phyloP scores from a whole-genome alignment of 2,329 filamentous ascomycete genomes.

The Zasmidium angulare region DNA sequence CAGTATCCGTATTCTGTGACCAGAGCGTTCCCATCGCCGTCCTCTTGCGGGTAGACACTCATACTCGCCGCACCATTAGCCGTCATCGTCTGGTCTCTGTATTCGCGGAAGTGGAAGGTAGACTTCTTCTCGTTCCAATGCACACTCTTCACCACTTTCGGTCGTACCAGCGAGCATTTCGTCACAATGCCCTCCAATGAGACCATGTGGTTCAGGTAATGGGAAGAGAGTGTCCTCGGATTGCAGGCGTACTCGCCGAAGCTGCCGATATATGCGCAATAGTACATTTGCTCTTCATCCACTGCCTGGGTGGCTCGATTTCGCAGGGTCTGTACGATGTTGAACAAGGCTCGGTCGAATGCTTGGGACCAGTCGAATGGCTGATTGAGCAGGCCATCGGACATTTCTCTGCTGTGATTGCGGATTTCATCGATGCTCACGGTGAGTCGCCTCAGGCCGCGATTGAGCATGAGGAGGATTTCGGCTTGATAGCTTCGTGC shows the following conservation, averaged over 20 bases:
- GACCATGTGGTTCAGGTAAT: slow-evolving; percentile 93
- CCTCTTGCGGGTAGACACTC: slow-evolving; percentile 91
- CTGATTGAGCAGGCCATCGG: slow-evolving; percentile 73
- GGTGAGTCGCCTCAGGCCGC: slow-evolving; percentile 58
- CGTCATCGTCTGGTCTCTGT: slow-evolving; percentile 96
- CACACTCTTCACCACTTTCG: slow-evolving; percentile 97
- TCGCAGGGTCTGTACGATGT: slow-evolving; percentile 78
- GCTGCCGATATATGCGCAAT: slow-evolving; percentile 94
- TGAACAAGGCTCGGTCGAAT: slow-evolving; percentile 87
- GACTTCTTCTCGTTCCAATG: slow-evolving; percentile 89
- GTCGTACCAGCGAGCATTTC: slow-evolving; percentile 88
- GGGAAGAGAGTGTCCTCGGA: slow-evolving; percentile 84
- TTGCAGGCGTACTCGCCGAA: slow-evolving; percentile 96
- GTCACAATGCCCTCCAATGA: slow-evolving; percentile 97
- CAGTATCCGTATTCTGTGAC: slow-evolving; percentile 95
- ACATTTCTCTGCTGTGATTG: slow-evolving; percentile 79
- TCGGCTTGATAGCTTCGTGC: slow-evolving; percentile 81
- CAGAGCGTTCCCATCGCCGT: slow-evolving; percentile 88
- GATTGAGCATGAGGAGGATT: slow-evolving; percentile 74
- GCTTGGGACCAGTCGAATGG: slow-evolving; percentile 88
- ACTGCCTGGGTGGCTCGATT: slow-evolving; percentile 74
- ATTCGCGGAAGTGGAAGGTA: slow-evolving; percentile 85
- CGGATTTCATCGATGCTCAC: slow-evolving; percentile 82
- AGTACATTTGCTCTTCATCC: slow-evolving; percentile 77
- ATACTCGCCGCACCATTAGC: slow-evolving; percentile 80